These are phyloP conservation scores for Termitomyces sp. DNA, from an alignment of 768 basidiomycete genomes.

Conservation along the genomic window DNA sequence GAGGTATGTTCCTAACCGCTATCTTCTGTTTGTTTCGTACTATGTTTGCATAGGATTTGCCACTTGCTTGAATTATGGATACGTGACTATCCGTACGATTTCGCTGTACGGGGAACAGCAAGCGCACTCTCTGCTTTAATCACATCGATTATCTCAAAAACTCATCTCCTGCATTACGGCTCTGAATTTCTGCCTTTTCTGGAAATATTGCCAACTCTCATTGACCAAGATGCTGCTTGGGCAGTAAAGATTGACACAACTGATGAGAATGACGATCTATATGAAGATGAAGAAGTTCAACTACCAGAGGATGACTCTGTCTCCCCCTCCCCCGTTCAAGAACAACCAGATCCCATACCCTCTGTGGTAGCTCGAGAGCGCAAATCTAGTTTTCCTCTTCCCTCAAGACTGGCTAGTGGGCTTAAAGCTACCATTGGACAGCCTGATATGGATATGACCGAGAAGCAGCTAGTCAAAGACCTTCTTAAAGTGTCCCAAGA, in stretches of 20 bases:
- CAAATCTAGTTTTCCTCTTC: slow-evolving; percentile 63
- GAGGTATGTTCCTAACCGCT: slow-evolving; percentile 41
- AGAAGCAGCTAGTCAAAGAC: slow-evolving; percentile 59
- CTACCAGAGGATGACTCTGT: slow-evolving; percentile 10
- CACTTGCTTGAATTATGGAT: slow-evolving; percentile 77
- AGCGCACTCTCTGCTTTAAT: slow-evolving; percentile 72
- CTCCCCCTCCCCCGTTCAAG: slow-evolving; percentile 18
- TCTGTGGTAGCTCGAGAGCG: slow-evolving; percentile 44
- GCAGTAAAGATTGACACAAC: slow-evolving; percentile 55
- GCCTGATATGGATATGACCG: slow-evolving; percentile 32
- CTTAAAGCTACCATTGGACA: slow-evolving; percentile 20
- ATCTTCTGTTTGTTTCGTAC: slow-evolving; percentile 2
- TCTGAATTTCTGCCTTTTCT: slow-evolving; percentile 79
- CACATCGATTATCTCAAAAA: slow-evolving; percentile 74
- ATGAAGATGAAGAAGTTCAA: slow-evolving; percentile 51
- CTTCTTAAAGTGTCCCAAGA: slow-evolving; percentile 54
- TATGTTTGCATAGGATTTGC: slow-evolving; percentile 54
- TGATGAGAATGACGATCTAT: slow-evolving; percentile 59
- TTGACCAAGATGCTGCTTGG: slow-evolving; percentile 72
- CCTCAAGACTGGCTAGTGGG: slow-evolving; percentile 30
- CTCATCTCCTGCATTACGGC: slow-evolving; percentile 80
- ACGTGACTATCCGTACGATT: slow-evolving; percentile 69
- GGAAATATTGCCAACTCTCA: slow-evolving; percentile 54
- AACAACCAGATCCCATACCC: slow-evolving; percentile 16
- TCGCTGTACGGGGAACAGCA: slow-evolving; percentile 68